Evolutionary conservation across 768 basidiomycete species (phyloP).

Genomic region (Gautieria morchelliformis): DNA sequence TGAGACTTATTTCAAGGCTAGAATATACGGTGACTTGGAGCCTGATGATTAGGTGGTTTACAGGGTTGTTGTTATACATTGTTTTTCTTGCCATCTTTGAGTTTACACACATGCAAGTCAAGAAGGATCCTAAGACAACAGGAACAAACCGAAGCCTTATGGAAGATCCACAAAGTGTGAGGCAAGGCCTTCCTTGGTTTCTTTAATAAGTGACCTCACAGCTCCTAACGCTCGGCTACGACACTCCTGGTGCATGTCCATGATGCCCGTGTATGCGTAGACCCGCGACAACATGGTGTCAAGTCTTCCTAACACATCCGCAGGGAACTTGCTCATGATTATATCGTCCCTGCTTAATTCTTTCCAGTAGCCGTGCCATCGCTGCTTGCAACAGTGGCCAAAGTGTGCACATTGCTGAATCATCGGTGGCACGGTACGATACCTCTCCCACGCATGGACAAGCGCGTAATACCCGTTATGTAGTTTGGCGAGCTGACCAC

Average conservation of each 20-base stretch:
- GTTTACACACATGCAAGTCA: neutral
- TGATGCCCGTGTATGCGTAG: constrained; percentile 59
- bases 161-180: neutral
- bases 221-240: constrained; percentile 19
- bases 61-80: neutral
- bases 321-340: constrained; percentile 47
- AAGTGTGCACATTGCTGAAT: constrained; percentile 65
- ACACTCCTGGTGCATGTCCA: constrained; percentile 78
- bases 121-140: neutral
- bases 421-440: constrained; percentile 45
- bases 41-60: constrained; percentile 39
- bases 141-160: neutral
- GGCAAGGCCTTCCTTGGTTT: neutral
- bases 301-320: constrained; percentile 60
- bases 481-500: constrained; percentile 52
- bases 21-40: constrained; percentile 88
- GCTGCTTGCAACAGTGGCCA: constrained; percentile 60
- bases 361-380: constrained; percentile 75
- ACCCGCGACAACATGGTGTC: constrained; percentile 56
- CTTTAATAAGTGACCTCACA: neutral
- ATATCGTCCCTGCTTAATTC: constrained; percentile 57
- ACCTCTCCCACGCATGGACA: constrained; percentile 52
- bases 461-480: constrained; percentile 65
- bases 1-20: constrained; percentile 85
- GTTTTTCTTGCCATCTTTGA: too few species aligned